Base-by-base conservation (phyloP, 441 rosid genomes). In the Melastoma candidum region DNA sequence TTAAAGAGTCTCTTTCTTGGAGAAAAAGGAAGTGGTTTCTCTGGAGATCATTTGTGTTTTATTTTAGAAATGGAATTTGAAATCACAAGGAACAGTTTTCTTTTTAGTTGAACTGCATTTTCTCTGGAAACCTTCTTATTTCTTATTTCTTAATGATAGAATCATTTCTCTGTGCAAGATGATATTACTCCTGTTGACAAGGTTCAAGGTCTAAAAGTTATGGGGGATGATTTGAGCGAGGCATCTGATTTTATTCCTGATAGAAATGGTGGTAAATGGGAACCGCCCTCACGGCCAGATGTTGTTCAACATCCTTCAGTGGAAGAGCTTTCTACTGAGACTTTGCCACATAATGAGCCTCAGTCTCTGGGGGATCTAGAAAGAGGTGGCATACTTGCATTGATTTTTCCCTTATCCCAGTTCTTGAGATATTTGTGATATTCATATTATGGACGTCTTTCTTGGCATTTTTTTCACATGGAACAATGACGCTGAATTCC, bases 121-220 rank as follows among this genome's bases (percentile, higher is more conserved):
- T 24, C 56, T 29, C 41, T 52, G 55, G 44, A 6, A 32, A 12
- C 4, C 22, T 2, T 10, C 32, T 12, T 24, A 52, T 52, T 1
- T 24, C 24, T 52, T 13, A 7, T 52, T 36, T 12, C 25, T 52
- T 26, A 52, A 52, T 32, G 11, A 52, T 14, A 7, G 24, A 26
- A 51, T 32, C 12, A 12, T 11, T 48, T 26, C 48, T 48, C 51
- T 59, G 51, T 68, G 74, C 61, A 61, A 86, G 95, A 86, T 79
- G 95, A 83, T 71, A 81, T 83, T 61, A 76, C 83, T n/a, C 77
- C 67, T 60, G 63, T 68, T 58, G 77, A 72, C 59, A 44, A 66
- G 62, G 83, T 70, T 60, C 63, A 29, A 52, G 71, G 56, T 24
- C 45, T 48, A 54, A 64, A 46, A 50, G 57, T 68, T 49, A 51